Evolutionary conservation across 2,329 filamentous ascomycete species (phyloP).

Genomic region (Botrytis fabae): DNA sequence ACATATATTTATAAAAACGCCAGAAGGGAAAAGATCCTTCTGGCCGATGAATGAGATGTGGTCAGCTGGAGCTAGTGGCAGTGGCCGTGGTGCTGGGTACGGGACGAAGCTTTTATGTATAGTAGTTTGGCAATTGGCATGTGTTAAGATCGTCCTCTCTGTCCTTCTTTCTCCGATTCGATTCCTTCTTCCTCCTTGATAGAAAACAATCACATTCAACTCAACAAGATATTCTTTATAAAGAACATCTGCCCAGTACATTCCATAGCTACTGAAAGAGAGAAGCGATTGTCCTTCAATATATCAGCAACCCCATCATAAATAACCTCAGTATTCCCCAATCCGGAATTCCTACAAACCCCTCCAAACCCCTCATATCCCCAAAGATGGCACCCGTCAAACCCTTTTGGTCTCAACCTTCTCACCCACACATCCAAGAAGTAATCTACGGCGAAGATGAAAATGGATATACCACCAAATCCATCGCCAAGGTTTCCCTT

Average conservation of each 20-base stretch:
- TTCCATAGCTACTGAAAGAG: background rate
- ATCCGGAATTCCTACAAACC: too few relatives aligned
- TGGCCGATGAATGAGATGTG: background rate
- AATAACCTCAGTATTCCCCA: conserved; percentile 2
- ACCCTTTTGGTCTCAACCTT: conserved; percentile 61
- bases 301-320: background rate
- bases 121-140: conserved; percentile 7
- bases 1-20: background rate
- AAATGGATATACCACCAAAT: conserved; percentile 56
- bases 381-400: conserved; percentile 53
- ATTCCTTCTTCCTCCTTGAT: background rate
- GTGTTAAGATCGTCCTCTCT: conserved; percentile 1
- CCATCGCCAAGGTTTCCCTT: conserved; percentile 55
- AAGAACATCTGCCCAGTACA: background rate
- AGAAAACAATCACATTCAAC: background rate
- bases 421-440: conserved; percentile 58
- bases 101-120: background rate
- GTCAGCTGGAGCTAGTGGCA: background rate
- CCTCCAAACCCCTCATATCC: background rate
- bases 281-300: background rate
- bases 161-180: background rate
- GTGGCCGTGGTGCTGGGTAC: background rate
- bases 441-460: conserved; percentile 53
- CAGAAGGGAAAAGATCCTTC: conserved; percentile 3
- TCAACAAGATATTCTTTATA: background rate